A percentile compares a stretch with the other conserved stretches of the same genome.
Evolutionary conservation across 306 rosid genomes (phyloP).

Genomic region (Pueraria montana): DNA sequence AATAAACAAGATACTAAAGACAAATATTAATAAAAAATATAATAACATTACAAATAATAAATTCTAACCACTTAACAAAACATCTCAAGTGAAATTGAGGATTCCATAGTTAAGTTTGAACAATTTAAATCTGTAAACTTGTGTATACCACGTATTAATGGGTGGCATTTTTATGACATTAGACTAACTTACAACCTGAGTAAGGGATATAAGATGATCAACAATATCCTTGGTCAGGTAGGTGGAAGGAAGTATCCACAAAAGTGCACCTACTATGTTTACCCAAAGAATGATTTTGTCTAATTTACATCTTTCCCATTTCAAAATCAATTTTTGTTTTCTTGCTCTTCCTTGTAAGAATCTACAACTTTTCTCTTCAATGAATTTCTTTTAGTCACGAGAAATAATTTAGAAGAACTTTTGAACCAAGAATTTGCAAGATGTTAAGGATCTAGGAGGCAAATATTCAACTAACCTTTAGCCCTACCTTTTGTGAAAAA

Average conservation of each 20-base stretch:
- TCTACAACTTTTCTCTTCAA: background rate
- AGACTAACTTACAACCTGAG: background rate
- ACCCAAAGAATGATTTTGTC: background rate
- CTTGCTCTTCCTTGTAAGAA: background rate
- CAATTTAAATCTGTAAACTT: too few species aligned
- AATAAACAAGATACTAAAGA: too few species aligned
- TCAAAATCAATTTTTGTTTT: too few species aligned
- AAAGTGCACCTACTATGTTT: background rate
- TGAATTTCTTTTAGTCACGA: background rate
- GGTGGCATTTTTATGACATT: background rate
- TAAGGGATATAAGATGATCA: background rate
- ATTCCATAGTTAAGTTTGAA: too few species aligned
- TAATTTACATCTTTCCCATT: too few species aligned
- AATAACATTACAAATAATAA: too few species aligned
- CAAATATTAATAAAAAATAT: too few species aligned
- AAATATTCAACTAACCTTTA: background rate
- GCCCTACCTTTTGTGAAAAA: background rate
- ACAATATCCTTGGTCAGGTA: too few species aligned
- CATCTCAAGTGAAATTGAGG: too few species aligned
- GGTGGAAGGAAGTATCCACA: background rate
- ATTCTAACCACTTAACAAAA: too few species aligned
- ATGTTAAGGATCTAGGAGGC: background rate
- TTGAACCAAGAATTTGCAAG: background rate
- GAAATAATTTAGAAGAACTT: background rate
- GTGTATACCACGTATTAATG: background rate